A percentile compares a stretch with the other conserved stretches of the same genome.
Conservation (phyloP, 495 filamentous ascomycete species). For the Penicillium pancosmium region DNA sequence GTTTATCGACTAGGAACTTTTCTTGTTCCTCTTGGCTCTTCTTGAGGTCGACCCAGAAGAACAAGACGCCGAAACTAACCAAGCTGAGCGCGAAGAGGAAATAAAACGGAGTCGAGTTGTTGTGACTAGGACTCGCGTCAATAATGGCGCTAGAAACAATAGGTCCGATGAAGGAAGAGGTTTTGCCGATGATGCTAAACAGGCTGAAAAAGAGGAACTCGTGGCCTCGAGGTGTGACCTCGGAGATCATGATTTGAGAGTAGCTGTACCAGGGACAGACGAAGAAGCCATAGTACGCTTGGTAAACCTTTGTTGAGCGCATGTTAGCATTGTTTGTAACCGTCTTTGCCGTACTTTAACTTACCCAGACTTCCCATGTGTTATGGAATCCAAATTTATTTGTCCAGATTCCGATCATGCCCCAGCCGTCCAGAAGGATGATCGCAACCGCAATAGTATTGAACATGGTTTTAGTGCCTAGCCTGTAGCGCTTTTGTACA, state of each 20-base stretch:
- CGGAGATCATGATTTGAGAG: constrained; percentile 68
- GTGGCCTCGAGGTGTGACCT: constrained; percentile 64
- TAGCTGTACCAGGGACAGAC: constrained; percentile 73
- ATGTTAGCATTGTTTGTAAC: neutral
- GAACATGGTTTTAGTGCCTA: constrained; percentile 66
- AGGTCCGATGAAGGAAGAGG: constrained; percentile 64
- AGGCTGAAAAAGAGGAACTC: constrained; percentile 70
- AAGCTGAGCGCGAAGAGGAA: constrained; percentile 62
- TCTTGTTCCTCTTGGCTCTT: constrained; percentile 63
- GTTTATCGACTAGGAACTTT: constrained; percentile 27
- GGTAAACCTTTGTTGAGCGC: constrained; percentile 46
- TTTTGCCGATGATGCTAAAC: constrained; percentile 68
- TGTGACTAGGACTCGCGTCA: constrained; percentile 55
- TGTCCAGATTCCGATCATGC: constrained; percentile 70
- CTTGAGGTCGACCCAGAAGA: constrained; percentile 57
- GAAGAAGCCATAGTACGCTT: constrained; percentile 65
- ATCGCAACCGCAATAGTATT: constrained; percentile 59
- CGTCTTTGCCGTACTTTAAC: neutral
- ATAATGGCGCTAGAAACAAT: constrained; percentile 68
- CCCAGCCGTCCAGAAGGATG: constrained; percentile 63
- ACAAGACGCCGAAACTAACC: constrained; percentile 53
- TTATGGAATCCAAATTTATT: constrained; percentile 63
- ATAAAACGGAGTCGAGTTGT: constrained; percentile 63
- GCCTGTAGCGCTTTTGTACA: constrained; percentile 52
- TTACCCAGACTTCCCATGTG: constrained; percentile 62